Evolutionary conservation across 2,329 filamentous ascomycete genomes (phyloP).

Genomic region (Hypoxylon rubiginosum): DNA sequence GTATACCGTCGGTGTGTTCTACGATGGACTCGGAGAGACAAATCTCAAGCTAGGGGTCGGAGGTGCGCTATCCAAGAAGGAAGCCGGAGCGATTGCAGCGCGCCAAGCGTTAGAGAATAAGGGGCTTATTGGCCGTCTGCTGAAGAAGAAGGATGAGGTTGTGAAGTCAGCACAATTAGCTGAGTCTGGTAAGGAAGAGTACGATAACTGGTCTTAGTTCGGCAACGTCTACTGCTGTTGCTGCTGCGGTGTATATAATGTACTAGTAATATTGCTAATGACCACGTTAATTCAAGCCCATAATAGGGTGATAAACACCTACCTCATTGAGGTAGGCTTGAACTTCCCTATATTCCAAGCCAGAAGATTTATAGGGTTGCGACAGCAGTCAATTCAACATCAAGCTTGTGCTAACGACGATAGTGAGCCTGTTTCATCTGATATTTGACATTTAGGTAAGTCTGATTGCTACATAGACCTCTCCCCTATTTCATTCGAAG

Average conservation of each 20-base stretch:
- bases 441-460: not conserved
- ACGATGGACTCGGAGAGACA: slow-evolving; percentile 77
- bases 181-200: slow-evolving; percentile 29
- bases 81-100: slow-evolving; percentile 78
- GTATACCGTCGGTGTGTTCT: slow-evolving; percentile 73
- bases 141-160: slow-evolving; percentile 63
- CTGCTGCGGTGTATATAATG: not conserved
- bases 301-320: not conserved
- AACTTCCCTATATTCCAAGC: not conserved
- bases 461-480: not conserved
- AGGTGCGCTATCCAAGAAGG: slow-evolving; percentile 74
- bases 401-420: not conserved
- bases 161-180: slow-evolving; percentile 45
- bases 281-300: too few species aligned
- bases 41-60: slow-evolving; percentile 73
- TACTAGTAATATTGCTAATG: not conserved
- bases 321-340: not conserved
- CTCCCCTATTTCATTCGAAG: not conserved
- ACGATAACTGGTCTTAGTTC: slow-evolving; percentile 39
- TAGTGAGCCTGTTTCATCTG: not conserved
- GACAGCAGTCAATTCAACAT: not conserved
- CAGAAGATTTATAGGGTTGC: not conserved
- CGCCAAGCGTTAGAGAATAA: slow-evolving; percentile 73
- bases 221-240: not conserved
- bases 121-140: slow-evolving; percentile 68